phyloP scores from a whole-genome alignment of 2,329 filamentous ascomycete species.

The Botrytis galanthina region DNA sequence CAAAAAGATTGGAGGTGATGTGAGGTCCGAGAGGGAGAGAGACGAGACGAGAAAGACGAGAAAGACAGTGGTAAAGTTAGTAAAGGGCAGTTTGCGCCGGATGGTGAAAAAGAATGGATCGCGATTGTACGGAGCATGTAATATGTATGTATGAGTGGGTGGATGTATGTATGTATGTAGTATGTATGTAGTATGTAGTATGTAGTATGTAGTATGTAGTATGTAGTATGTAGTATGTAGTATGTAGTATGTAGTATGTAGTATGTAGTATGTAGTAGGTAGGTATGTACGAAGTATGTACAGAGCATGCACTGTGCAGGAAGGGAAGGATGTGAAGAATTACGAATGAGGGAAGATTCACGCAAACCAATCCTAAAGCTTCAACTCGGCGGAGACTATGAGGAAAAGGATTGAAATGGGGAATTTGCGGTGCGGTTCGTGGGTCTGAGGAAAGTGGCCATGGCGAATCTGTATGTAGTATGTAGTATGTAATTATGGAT shows the following conservation, averaged over 20 bases:
- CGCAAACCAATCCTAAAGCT: constrained; percentile 6
- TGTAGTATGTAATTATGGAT: background rate
- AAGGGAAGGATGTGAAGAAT: constrained; percentile 1
- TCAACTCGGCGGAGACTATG: background rate
- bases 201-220: too few species aligned
- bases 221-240: background rate
- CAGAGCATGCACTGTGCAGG: constrained; percentile 1
- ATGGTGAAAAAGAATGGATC: constrained; percentile 1
- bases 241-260: too few species aligned
- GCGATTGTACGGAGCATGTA: background rate
- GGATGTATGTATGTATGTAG: too few species aligned
- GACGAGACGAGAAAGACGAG: background rate
- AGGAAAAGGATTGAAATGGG: background rate
- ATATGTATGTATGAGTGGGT: background rate
- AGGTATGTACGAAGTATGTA: background rate
- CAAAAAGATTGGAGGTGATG: constrained; percentile 2
- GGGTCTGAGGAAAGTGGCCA: constrained; percentile 3
- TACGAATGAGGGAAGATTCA: background rate
- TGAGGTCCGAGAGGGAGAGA: background rate
- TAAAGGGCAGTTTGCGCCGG: background rate
- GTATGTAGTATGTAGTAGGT: background rate
- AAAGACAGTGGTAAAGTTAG: background rate
- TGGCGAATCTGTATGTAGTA: background rate
- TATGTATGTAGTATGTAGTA: background rate
- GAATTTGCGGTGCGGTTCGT: background rate